Evolutionary conservation across 2,329 filamentous ascomycete species (phyloP).

Genomic region (Lasiodiplodia sp.): DNA sequence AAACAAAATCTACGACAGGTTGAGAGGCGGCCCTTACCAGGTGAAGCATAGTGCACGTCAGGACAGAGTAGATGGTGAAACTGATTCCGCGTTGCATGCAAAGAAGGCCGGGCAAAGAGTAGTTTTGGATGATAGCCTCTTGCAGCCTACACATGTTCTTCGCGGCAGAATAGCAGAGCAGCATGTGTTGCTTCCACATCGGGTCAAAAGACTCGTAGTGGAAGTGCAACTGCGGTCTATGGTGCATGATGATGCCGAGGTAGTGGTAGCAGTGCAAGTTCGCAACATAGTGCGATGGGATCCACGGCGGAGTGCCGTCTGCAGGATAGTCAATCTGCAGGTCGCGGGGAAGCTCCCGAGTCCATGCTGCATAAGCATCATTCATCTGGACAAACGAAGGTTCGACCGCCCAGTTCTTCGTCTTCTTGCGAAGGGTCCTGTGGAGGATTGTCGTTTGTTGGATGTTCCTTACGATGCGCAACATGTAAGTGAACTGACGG

Average conservation of each 20-base stretch:
- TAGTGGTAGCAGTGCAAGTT: slow-evolving; percentile 92
- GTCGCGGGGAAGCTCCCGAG: slow-evolving; percentile 78
- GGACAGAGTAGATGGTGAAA: slow-evolving; percentile 90
- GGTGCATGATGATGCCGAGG: slow-evolving; percentile 82
- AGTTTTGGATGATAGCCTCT: slow-evolving; percentile 79
- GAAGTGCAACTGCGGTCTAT: slow-evolving; percentile 79
- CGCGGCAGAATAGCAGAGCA: slow-evolving; percentile 82
- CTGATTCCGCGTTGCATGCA: slow-evolving; percentile 95
- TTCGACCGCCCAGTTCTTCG: slow-evolving; percentile 85
- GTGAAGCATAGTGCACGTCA: slow-evolving; percentile 93
- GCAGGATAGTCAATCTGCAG: slow-evolving; percentile 78
- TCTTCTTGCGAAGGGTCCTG: slow-evolving; percentile 74
- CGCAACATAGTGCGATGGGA: slow-evolving; percentile 85
- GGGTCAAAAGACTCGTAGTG: slow-evolving; percentile 80
- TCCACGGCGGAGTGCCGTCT: slow-evolving; percentile 81
- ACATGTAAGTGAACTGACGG: slow-evolving; percentile 83
- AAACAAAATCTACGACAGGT: slow-evolving; percentile 29
- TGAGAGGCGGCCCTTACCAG: slow-evolving; percentile 68
- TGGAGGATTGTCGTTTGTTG: slow-evolving; percentile 79
- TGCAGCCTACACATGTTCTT: slow-evolving; percentile 86
- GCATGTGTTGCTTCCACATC: slow-evolving; percentile 87
- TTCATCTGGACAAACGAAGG: slow-evolving; percentile 83
- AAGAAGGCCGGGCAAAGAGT: slow-evolving; percentile 79
- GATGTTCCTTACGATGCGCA: slow-evolving; percentile 78
- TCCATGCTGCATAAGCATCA: slow-evolving; percentile 77